These are phyloP conservation scores for Magnusiomyces paraingens DNA, from an alignment of 1,139 yeast genomes.

Conservation along the genomic window DNA sequence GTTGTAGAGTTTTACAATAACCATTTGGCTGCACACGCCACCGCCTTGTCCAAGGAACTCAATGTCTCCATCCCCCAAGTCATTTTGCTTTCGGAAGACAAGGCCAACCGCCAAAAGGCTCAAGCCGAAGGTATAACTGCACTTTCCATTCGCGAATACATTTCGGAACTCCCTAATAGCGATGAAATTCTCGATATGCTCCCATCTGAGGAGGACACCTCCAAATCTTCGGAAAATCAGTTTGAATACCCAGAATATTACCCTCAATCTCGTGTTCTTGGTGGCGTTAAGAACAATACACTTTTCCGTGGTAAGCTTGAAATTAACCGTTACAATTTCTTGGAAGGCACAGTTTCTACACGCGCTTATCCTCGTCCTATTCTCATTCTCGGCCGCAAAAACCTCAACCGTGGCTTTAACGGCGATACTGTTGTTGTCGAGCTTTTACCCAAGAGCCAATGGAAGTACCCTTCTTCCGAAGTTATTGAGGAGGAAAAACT, in stretches of 20 bases:
- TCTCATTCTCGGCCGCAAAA: conserved; percentile 72
- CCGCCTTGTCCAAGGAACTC: conserved; percentile 13
- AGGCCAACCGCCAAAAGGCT: conserved; percentile 58
- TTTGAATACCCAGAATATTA: conserved; percentile 67
- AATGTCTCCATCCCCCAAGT: conserved; percentile 38
- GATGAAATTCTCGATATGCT: conserved; percentile 73
- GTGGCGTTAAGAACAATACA: conserved; percentile 84
- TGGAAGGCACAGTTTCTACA: conserved; percentile 78
- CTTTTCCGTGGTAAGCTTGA: conserved; percentile 78
- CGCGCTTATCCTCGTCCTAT: conserved; percentile 77
- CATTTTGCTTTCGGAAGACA: conserved; percentile 73
- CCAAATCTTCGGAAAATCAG: conserved; percentile 41
- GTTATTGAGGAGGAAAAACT: conserved; percentile 69
- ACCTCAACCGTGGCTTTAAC: conserved; percentile 83
- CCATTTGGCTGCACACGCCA: conserved; percentile 45
- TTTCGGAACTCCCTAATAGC: conserved; percentile 67
- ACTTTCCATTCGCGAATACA: conserved; percentile 55
- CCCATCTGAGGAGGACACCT: conserved; percentile 45
- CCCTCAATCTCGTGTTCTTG: conserved; percentile 74
- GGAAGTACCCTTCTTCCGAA: conserved; percentile 81
- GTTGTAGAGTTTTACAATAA: conserved; percentile 63
- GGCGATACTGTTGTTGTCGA: conserved; percentile 92
- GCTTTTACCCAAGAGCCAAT: conserved; percentile 72
- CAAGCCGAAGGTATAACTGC: conserved; percentile 48
- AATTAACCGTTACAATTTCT: conserved; percentile 77